Evolutionary conservation across 139 green algal genomes (phyloP).

Genomic region (Pycnococcus provasolii): DNA sequence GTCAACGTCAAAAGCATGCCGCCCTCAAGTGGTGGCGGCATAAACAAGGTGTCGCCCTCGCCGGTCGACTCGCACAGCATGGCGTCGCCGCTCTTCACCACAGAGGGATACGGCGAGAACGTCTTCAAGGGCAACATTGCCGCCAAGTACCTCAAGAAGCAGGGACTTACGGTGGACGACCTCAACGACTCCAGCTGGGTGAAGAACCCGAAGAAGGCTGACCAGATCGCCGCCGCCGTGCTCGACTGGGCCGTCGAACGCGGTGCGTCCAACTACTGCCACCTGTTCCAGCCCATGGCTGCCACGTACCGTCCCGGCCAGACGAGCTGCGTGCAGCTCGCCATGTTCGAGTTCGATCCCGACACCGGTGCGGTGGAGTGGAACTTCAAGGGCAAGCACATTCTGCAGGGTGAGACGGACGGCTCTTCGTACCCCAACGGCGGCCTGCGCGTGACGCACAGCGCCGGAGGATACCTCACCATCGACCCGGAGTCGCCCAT

Average conservation of each 20-base stretch:
- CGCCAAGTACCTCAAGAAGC: constrained; percentile 20
- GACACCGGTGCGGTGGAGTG: constrained; percentile 1
- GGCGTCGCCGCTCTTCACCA: too few relatives aligned
- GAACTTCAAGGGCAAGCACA: constrained; percentile 9
- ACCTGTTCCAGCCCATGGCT: constrained; percentile 29
- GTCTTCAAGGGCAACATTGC: constrained; percentile 22
- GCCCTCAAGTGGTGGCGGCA: too few relatives aligned
- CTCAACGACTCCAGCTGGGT: constrained; percentile 7
- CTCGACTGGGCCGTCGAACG: constrained; percentile 25
- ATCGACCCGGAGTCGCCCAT: constrained; percentile 25
- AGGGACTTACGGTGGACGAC: constrained; percentile 1
- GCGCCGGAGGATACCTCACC: constrained; percentile 25
- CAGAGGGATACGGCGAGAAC: constrained; percentile 15
- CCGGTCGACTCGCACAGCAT: too few relatives aligned
- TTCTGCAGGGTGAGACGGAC: constrained; percentile 26
- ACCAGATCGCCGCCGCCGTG: constrained; percentile 17
- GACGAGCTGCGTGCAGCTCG: constrained; percentile 8
- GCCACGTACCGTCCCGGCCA: constrained; percentile 17
- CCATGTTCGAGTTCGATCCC: constrained; percentile 21
- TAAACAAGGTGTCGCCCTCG: too few relatives aligned
- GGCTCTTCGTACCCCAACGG: constrained; percentile 31
- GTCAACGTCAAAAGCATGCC: too few relatives aligned
- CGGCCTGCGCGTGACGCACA: constrained; percentile 26
- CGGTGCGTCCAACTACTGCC: constrained; percentile 19
- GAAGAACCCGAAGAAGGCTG: constrained; percentile 12